Base-by-base conservation (phyloP, 805 yeast genomes). In the Clavispora carvajalis region DNA sequence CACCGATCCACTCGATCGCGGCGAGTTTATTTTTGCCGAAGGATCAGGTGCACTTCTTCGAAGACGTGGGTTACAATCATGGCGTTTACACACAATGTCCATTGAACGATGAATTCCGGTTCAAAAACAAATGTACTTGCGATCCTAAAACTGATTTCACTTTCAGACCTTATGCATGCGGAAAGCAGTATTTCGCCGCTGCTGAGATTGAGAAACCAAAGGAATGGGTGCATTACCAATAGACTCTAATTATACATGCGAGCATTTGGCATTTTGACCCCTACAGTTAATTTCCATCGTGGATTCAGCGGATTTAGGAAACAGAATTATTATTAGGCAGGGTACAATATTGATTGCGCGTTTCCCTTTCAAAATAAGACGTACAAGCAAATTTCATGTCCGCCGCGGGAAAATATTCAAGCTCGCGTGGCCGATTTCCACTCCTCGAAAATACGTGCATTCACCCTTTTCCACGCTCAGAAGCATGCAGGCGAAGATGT, bases 1-100 rank as follows among this genome's bases (percentile, higher is more conserved):
- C 95, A 0, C 95, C 95, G 3, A 77, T 86, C n/a, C 95, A 86
- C 63, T 77, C 95, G 1, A 72, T 86, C 37, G 95, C 85, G 5
- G 85, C 79, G 2, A 63, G 88, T 1, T 62, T 82, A 35, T 70
- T 84, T 53, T 59, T 81, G 37, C 72, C 77, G 45, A 69, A 70
- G 51, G 62, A 67, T 22, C 75, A 83, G 52, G 57, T 86, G 13
- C 86, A 82, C 59, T 83, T 76, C 65, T 83, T 86, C 53, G 82
- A 79, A 41, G 82, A 85, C 46, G 71, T 85, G 30, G 95, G 93
- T 8, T 86, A 85, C 59, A 73, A 71, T 50, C 93, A 85, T 60
- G 60, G 67, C 0, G 95, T 95, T 5, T 84, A 82, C 57, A 61
- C 54, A 13, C 76, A 80, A 16, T 81, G 84, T 51, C 89, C 89